These are phyloP conservation scores for Sideroxylon spinosum DNA, from an alignment of 179 eudicot species.

Conservation along the genomic window DNA sequence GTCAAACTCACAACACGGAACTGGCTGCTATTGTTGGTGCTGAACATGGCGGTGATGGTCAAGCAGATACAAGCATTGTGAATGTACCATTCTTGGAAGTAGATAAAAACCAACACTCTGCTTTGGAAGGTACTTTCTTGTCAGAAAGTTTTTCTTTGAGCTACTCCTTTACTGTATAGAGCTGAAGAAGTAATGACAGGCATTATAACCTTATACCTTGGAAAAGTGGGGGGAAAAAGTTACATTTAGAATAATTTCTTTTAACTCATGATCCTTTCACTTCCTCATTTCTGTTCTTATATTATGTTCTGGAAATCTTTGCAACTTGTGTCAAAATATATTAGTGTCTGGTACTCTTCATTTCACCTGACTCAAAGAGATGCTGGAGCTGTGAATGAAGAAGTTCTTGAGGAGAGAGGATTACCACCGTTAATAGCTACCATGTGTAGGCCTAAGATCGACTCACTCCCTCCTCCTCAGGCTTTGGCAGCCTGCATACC, in stretches of 20 bases:
- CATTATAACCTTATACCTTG: not conserved
- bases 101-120: conserved; percentile 23
- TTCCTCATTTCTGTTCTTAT: not conserved
- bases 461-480: too few species aligned
- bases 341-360: not conserved
- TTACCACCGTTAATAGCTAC: too few species aligned
- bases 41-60: conserved; percentile 29
- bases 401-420: too few species aligned
- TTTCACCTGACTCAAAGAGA: conserved; percentile 7
- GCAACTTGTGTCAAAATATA: not conserved
- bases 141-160: not conserved
- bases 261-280: not conserved
- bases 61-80: conserved; percentile 20
- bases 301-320: not conserved
- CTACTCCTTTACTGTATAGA: conserved; percentile 3
- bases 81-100: conserved; percentile 19
- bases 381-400: not conserved
- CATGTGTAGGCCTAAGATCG: too few species aligned
- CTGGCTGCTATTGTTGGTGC: conserved; percentile 23
- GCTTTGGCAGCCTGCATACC: too few species aligned
- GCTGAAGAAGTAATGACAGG: not conserved
- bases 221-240: not conserved
- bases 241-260: not conserved
- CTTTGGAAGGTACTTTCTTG: conserved; percentile 35
- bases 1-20: conserved; percentile 25